Evolutionary conservation across 1,284 basidiomycete genomes (phyloP).

Genomic region (Inonotus obliquus): DNA sequence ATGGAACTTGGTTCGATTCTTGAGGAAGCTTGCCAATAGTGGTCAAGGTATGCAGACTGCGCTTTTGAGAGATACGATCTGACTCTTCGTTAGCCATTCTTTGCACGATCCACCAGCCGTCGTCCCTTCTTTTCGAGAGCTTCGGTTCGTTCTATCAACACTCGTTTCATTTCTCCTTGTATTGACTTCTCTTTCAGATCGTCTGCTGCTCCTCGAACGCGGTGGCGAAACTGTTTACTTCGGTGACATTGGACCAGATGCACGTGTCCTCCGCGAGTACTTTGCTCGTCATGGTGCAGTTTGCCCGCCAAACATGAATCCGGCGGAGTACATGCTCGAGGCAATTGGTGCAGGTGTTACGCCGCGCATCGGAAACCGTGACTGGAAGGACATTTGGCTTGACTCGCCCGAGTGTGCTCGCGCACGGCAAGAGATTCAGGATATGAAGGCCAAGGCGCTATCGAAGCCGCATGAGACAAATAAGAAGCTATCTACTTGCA

Average conservation of each 20-base stretch:
- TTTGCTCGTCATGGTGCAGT: constrained; percentile 62
- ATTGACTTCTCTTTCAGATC: constrained; percentile 39
- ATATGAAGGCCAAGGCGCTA: constrained; percentile 31
- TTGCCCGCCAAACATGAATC: constrained; percentile 59
- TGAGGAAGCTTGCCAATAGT: constrained; percentile 79
- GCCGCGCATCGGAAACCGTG: constrained; percentile 48
- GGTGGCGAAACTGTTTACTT: constrained; percentile 78
- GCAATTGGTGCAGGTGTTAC: constrained; percentile 38
- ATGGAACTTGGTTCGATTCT: constrained; percentile 80
- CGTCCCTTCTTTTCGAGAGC: constrained; percentile 59
- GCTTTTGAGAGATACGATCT: neutral
- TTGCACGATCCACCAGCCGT: constrained; percentile 76
- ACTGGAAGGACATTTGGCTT: constrained; percentile 63
- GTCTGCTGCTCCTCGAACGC: constrained; percentile 57
- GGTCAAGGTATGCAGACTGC: constrained; percentile 66
- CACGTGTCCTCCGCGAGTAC: constrained; percentile 57
- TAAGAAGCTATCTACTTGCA: constrained; percentile 28
- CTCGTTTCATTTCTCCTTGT: neutral
- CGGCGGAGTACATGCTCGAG: constrained; percentile 59
- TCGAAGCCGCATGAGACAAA: constrained; percentile 21
- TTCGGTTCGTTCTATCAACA: constrained; percentile 37
- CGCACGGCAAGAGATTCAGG: constrained; percentile 31
- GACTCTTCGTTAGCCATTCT: constrained; percentile 31
- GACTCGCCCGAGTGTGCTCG: constrained; percentile 40
- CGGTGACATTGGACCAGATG: constrained; percentile 71